Percentiles rank a stretch among this genome's conserved stretches.
Conservation (phyloP, 257 asterid species). For the Solanum arcanum region DNA sequence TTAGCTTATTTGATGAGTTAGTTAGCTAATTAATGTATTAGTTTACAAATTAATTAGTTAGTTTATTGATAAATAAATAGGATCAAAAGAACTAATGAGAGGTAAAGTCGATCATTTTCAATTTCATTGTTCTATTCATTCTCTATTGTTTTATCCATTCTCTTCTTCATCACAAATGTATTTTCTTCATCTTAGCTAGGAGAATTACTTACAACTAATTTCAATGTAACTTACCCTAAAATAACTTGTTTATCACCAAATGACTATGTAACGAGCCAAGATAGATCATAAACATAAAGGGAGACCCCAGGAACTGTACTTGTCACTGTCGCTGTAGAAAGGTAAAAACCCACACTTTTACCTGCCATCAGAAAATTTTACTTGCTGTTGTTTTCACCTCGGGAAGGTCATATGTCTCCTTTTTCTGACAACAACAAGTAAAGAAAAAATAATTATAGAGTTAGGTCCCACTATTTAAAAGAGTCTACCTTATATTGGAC, state of each 20-base stretch:
- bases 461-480: neutral
- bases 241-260: too few species aligned
- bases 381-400: conserved; percentile 19
- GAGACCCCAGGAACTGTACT: neutral
- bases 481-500: neutral
- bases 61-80: too few species aligned
- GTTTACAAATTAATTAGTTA: too few species aligned
- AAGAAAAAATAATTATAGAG: neutral
- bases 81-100: fast-evolving
- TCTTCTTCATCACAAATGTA: too few species aligned
- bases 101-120: too few species aligned
- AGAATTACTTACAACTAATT: too few species aligned
- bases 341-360: neutral
- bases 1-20: too few species aligned
- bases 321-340: neutral
- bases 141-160: too few species aligned
- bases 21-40: too few species aligned
- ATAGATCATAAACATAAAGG: neutral
- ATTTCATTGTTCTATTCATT: too few species aligned
- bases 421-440: conserved; percentile 28
- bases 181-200: too few species aligned
- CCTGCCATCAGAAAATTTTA: conserved; percentile 24
- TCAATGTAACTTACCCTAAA: too few species aligned
- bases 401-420: conserved; percentile 35
- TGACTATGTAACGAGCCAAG: neutral